Conservation (phyloP, 805 yeast species). For the Candida qinlingensis region DNA sequence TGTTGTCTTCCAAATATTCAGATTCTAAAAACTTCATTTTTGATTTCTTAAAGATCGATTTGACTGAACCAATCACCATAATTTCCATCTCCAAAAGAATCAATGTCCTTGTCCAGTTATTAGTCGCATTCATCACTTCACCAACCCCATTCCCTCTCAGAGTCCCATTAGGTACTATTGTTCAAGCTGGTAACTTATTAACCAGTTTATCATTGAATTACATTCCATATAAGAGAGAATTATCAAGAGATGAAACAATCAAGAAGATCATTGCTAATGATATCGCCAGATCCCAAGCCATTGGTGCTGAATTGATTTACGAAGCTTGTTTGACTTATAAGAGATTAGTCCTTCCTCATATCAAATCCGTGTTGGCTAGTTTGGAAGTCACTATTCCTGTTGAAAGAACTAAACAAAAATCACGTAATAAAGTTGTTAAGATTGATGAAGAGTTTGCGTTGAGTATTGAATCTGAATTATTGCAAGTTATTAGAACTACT, state of each 20-base stretch:
- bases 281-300: constrained; percentile 38
- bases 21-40: constrained; percentile 30
- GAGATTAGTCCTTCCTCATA: constrained; percentile 39
- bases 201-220: constrained; percentile 51
- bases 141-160: constrained; percentile 51
- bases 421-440: constrained; percentile 29
- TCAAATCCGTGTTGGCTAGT: constrained; percentile 43
- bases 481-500: constrained; percentile 28
- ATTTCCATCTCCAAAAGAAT: constrained; percentile 48
- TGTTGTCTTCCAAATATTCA: constrained; percentile 31
- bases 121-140: constrained; percentile 41
- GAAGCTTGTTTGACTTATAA: constrained; percentile 25
- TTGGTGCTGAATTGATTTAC: constrained; percentile 40
- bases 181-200: constrained; percentile 48
- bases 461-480: constrained; percentile 28
- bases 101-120: constrained; percentile 37
- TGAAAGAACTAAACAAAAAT: constrained; percentile 28
- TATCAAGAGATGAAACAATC: constrained; percentile 48
- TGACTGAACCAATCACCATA: constrained; percentile 48
- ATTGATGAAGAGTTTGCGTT: constrained; percentile 31
- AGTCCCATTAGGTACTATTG: constrained; percentile 58
- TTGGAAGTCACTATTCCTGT: constrained; percentile 60
- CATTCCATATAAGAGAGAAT: constrained; percentile 49
- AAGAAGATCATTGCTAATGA: constrained; percentile 40
- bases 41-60: constrained; percentile 50